Conservation (phyloP, 768 basidiomycete species). For the Boletus eberwhitei region DNA sequence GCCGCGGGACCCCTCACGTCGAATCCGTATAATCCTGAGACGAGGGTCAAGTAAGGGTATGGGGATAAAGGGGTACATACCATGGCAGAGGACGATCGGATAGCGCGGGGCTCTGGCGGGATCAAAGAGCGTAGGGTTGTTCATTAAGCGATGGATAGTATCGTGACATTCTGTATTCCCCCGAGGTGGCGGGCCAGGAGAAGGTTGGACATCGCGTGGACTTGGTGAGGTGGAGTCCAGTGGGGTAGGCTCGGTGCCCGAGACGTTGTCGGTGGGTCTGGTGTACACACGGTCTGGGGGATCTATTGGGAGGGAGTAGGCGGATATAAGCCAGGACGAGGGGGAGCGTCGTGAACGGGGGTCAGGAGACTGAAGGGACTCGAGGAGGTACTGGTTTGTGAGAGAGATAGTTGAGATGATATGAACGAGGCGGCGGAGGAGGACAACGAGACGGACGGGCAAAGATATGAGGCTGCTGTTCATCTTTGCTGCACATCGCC, state of each 20-base stretch:
- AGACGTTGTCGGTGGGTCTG: background rate
- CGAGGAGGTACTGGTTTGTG: constrained; percentile 43
- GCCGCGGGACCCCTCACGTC: constrained; percentile 82
- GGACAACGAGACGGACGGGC: constrained; percentile 55
- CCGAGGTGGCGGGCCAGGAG: constrained; percentile 12
- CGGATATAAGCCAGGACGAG: constrained; percentile 18
- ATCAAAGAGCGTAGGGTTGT: constrained; percentile 74
- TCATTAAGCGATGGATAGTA: constrained; percentile 66
- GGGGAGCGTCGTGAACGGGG: background rate
- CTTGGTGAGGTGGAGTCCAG: background rate
- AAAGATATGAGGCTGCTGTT: constrained; percentile 39
- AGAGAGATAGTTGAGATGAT: constrained; percentile 68
- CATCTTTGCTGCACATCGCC: constrained; percentile 24
- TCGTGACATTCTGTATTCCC: constrained; percentile 34
- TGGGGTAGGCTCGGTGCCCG: background rate
- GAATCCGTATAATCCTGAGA: constrained; percentile 87
- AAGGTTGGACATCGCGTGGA: constrained; percentile 8
- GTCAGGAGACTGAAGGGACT: background rate
- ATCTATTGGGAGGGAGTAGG: background rate
- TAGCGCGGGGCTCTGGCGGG: constrained; percentile 78
- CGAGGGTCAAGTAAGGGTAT: background rate
- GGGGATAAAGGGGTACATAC: constrained; percentile 36
- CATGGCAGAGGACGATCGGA: constrained; percentile 95
- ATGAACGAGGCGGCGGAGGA: constrained; percentile 66
- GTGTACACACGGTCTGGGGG: background rate